Percentiles rank a stretch among this genome's conserved stretches.
Conservation (phyloP, 2,329 filamentous ascomycete genomes). For the Dothiorella sarmentorum region DNA sequence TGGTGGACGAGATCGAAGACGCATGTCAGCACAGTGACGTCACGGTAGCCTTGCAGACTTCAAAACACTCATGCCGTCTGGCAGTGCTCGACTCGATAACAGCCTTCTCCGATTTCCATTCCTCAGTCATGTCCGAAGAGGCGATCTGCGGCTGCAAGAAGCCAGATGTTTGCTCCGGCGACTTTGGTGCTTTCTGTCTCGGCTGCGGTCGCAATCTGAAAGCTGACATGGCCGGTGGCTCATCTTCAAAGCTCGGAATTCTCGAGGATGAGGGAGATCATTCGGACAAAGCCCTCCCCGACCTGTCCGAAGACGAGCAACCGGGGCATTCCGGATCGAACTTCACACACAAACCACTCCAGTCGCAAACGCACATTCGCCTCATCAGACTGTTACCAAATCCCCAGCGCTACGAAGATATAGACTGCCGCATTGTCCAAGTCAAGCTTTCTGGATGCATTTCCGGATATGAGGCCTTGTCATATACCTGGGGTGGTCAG, state of each 20-base stretch:
- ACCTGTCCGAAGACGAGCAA: too few relatives aligned
- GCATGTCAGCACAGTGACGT: too few relatives aligned
- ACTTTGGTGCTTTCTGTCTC: not conserved
- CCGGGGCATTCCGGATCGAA: too few relatives aligned
- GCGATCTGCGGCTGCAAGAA: not conserved
- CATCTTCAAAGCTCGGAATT: too few relatives aligned
- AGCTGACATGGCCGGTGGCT: too few relatives aligned
- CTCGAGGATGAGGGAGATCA: too few relatives aligned
- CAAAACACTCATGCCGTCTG: too few relatives aligned
- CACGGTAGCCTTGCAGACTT: too few relatives aligned
- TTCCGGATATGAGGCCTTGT: not conserved
- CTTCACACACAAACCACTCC: not conserved
- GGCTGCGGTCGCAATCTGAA: not conserved
- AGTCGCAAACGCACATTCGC: not conserved
- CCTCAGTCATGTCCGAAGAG: not conserved
- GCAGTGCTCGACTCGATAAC: too few relatives aligned
- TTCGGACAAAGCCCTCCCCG: too few relatives aligned
- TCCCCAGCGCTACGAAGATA: not conserved
- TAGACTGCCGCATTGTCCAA: not conserved
- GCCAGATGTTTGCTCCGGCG: not conserved
- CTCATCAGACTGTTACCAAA: not conserved
- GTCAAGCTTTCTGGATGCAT: not conserved
- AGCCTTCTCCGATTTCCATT: too few relatives aligned
- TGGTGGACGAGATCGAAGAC: too few relatives aligned
- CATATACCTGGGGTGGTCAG: not conserved